Conservation (phyloP, 176 grass and related monocot genomes). For the Calamus simplicifolius region DNA sequence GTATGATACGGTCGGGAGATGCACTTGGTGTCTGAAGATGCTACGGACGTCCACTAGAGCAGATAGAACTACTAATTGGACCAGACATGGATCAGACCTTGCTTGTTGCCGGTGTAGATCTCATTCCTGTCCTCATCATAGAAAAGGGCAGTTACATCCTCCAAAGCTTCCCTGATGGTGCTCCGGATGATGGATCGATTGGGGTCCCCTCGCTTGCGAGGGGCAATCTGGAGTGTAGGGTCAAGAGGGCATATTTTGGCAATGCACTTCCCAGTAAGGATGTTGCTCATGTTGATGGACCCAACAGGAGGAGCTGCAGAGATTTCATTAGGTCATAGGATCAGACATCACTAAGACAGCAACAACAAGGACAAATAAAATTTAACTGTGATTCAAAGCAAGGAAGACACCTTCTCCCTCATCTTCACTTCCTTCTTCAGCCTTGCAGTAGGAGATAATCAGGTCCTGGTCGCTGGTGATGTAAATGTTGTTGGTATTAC, state of each 20-base stretch:
- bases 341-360: background rate
- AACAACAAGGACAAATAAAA: background rate
- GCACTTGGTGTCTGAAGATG: background rate
- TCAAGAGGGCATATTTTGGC: conserved; percentile 56
- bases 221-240: conserved; percentile 32
- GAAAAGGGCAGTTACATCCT: conserved; percentile 59
- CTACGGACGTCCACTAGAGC: background rate
- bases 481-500: conserved; percentile 74
- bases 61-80: conserved; percentile 27
- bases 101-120: conserved; percentile 64
- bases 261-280: conserved; percentile 62
- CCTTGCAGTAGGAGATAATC: conserved; percentile 64
- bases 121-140: conserved; percentile 63
- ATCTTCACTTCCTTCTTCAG: conserved; percentile 10
- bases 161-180: conserved; percentile 45
- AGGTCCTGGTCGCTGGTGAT: conserved; percentile 57
- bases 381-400: background rate
- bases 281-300: conserved; percentile 76
- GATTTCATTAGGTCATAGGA: background rate
- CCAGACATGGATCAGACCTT: conserved; percentile 68
- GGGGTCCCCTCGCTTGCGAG: conserved; percentile 30
- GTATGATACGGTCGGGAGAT: background rate
- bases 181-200: conserved; percentile 42
- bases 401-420: conserved; percentile 34
- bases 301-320: conserved; percentile 29